Percentiles rank a stretch among this genome's conserved stretches.
Evolutionary conservation across 495 filamentous ascomycete species (phyloP).

Genomic region (Penicillium cataractarum): DNA sequence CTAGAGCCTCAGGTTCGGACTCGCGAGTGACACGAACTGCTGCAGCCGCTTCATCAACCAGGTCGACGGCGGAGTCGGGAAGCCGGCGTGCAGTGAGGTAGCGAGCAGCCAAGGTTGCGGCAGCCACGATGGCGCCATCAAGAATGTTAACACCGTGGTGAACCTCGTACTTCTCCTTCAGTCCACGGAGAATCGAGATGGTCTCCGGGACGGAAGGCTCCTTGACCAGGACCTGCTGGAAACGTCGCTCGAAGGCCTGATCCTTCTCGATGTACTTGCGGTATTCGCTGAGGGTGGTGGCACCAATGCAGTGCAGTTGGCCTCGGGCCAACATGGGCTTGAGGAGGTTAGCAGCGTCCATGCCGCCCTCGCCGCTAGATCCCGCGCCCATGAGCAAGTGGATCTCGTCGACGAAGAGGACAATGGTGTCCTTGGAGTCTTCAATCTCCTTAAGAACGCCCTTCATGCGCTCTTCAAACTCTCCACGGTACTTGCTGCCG

Average conservation of each 20-base stretch:
- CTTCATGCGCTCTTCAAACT: slow-evolving; percentile 99
- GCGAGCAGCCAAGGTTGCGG: slow-evolving; percentile 84
- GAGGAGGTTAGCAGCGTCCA: slow-evolving; percentile 96
- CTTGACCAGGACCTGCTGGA: slow-evolving; percentile 96
- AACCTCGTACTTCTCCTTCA: slow-evolving; percentile 97
- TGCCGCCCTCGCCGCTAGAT: slow-evolving; percentile 89
- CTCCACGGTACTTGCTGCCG: slow-evolving; percentile 95
- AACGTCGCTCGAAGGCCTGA: slow-evolving; percentile 94
- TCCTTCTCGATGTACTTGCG: slow-evolving; percentile 99
- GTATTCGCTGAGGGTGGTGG: slow-evolving; percentile 92
- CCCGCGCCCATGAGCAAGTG: slow-evolving; percentile 98
- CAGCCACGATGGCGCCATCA: slow-evolving; percentile 88
- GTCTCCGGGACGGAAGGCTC: slow-evolving; percentile 89
- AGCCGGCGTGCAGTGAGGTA: slow-evolving; percentile 90
- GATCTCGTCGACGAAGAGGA: slow-evolving; percentile 98
- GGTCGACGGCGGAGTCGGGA: slow-evolving; percentile 93
- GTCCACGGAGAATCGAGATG: slow-evolving; percentile 91
- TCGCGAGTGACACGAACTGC: slow-evolving; percentile 93
- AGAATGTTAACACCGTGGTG: slow-evolving; percentile 97
- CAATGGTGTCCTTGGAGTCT: slow-evolving; percentile 94
- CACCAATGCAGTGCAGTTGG: slow-evolving; percentile 96
- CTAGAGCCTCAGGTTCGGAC: slow-evolving; percentile 91
- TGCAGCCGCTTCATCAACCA: slow-evolving; percentile 94
- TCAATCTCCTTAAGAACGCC: slow-evolving; percentile 96
- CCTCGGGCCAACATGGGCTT: slow-evolving; percentile 97